phyloP scores from a whole-genome alignment of 1,284 basidiomycete genomes.

The Mycena citricolor region DNA sequence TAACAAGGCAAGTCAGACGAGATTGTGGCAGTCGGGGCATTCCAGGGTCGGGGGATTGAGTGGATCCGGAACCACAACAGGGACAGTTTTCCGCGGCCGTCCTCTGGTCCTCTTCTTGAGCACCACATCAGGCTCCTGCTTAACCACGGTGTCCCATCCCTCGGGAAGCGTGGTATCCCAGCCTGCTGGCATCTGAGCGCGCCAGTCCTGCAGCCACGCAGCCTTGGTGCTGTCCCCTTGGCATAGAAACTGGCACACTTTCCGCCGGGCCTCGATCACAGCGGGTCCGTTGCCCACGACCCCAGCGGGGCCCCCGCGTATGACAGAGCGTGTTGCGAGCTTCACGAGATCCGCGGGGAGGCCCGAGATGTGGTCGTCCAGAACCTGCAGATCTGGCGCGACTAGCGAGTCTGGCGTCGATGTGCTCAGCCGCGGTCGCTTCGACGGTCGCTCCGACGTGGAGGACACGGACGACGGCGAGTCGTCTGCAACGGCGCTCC shows the following conservation, averaged over 20 bases:
- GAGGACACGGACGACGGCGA: no score
- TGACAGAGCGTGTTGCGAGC: conserved; percentile 19
- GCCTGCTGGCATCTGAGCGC: conserved; percentile 9
- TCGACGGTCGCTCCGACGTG: conserved; percentile 11
- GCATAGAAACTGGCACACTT: conserved; percentile 7
- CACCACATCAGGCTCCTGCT: no score
- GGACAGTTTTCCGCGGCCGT: no score
- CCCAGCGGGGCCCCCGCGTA: conserved; percentile 9
- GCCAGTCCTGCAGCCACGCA: conserved; percentile 3
- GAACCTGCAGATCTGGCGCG: background rate
- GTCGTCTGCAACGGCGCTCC: background rate
- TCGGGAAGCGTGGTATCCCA: conserved; percentile 11
- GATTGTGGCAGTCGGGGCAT: no score
- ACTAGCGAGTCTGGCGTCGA: background rate
- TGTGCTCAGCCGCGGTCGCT: conserved; percentile 6
- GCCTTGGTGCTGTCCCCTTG: background rate
- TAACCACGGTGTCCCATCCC: no score
- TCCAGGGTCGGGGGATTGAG: no score
- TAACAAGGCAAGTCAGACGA: no score
- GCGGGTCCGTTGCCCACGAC: conserved; percentile 16
- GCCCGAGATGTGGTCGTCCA: background rate
- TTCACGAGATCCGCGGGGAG: conserved; percentile 16
- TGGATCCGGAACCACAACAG: no score
- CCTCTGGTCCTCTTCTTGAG: no score
- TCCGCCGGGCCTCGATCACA: conserved; percentile 13